Percentiles rank a stretch among this genome's conserved stretches.
Evolutionary conservation across 2,329 filamentous ascomycete species (phyloP).

Genomic region (Podosphaera fusca): DNA sequence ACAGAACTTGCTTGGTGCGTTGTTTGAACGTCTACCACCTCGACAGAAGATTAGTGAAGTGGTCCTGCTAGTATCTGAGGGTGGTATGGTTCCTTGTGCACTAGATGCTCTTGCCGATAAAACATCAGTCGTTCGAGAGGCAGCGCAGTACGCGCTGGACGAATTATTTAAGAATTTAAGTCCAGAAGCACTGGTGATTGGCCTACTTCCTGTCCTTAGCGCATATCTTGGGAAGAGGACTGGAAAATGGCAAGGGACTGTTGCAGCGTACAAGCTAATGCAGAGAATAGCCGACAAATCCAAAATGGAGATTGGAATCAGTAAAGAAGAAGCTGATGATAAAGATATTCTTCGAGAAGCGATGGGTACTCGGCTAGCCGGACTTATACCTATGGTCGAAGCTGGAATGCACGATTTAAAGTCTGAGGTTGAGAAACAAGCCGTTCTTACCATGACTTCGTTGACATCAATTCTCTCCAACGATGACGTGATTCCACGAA

Average conservation of each 20-base stretch:
- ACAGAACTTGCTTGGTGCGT: slow-evolving; percentile 81
- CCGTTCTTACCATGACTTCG: slow-evolving; percentile 77
- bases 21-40: slow-evolving; percentile 73
- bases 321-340: slow-evolving; percentile 60
- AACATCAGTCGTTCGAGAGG: slow-evolving; percentile 66
- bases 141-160: slow-evolving; percentile 84
- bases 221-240: slow-evolving; percentile 61
- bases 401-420: slow-evolving; percentile 93
- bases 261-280: slow-evolving; percentile 63
- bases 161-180: slow-evolving; percentile 60
- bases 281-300: slow-evolving; percentile 92
- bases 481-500: slow-evolving; percentile 82
- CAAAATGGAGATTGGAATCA: slow-evolving; percentile 55
- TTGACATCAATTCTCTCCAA: slow-evolving; percentile 80
- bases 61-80: slow-evolving; percentile 61
- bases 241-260: slow-evolving; percentile 92
- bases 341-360: slow-evolving; percentile 78
- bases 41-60: slow-evolving; percentile 60
- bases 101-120: slow-evolving; percentile 83
- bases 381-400: slow-evolving; percentile 78
- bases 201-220: slow-evolving; percentile 53
- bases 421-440: slow-evolving; percentile 65
- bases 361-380: slow-evolving; percentile 72
- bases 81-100: slow-evolving; percentile 44
- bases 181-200: slow-evolving; percentile 62